Conservation (phyloP, 2,329 filamentous ascomycete species). For the Cadophora gregata region DNA sequence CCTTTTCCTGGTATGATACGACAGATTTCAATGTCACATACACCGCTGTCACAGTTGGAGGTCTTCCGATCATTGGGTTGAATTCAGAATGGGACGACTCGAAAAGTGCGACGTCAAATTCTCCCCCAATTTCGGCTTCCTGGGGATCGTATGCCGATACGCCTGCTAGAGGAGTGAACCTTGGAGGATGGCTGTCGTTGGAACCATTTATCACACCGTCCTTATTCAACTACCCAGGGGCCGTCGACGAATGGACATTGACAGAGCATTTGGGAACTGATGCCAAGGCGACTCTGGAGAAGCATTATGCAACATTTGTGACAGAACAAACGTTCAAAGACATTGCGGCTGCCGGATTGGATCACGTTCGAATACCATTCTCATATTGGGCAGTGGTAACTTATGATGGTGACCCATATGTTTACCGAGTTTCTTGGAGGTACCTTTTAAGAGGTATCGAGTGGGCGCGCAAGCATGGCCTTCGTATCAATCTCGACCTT, state of each 20-base stretch:
- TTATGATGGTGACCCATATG: slow-evolving; percentile 86
- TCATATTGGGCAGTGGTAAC: slow-evolving; percentile 93
- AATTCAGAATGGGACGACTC: slow-evolving; percentile 87
- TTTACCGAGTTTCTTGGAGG: slow-evolving; percentile 86
- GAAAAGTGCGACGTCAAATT: slow-evolving; percentile 75
- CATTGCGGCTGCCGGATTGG: slow-evolving; percentile 85
- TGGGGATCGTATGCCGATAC: slow-evolving; percentile 80
- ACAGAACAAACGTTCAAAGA: slow-evolving; percentile 83
- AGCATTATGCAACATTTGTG: slow-evolving; percentile 90
- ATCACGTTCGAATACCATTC: slow-evolving; percentile 95
- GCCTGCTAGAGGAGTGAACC: slow-evolving; percentile 87
- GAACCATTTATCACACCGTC: slow-evolving; percentile 97
- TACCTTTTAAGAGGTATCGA: slow-evolving; percentile 94
- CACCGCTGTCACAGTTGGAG: slow-evolving; percentile 82
- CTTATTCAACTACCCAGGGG: slow-evolving; percentile 74
- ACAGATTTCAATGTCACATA: slow-evolving; percentile 94
- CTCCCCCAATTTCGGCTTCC: slow-evolving; percentile 74
- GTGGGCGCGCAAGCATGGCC: slow-evolving; percentile 88
- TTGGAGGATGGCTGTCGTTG: slow-evolving; percentile 92
- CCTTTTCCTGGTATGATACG: slow-evolving; percentile 90
- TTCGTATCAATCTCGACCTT: slow-evolving; percentile 91
- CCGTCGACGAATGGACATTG: slow-evolving; percentile 91
- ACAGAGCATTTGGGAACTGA: slow-evolving; percentile 70
- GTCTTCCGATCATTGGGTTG: slow-evolving; percentile 89
- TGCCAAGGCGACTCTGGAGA: slow-evolving; percentile 73